Evolutionary conservation across 2,329 filamentous ascomycete genomes (phyloP), one percentile per base, ranked within the genome.

Genomic region (Penicillium sp.): DNA sequence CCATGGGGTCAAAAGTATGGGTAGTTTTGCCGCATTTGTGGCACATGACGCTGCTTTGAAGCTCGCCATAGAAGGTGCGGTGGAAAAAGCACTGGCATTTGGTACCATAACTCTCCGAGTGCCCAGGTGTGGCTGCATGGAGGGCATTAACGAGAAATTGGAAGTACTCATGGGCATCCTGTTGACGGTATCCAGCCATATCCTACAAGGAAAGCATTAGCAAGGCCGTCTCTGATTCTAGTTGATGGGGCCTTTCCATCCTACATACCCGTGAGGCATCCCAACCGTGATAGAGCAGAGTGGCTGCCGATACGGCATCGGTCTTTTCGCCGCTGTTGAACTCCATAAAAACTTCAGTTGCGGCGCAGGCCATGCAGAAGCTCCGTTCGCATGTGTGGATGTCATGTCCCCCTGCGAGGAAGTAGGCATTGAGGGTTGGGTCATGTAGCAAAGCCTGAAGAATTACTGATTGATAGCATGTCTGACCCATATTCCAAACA

Each of bases 401-500:
- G 67, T 89, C 88, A 74, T 99, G 93, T 0, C 93, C 92, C 72
- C 96, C 93, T 42, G 90, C 88, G 6, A 99, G 87, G 73, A 96
- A 98, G 75, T 91, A 98, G 66, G 93, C 93, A 58, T 91, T 88
- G 29, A 99, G 84, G 45, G 97, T 83, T 0, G 93, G 93, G 70
- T 98, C 97, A 78, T 97, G 93, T 54, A 98, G 85, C 66, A 99
- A 87, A 55, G 90, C 92, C 74, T 98, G 95, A 16, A 99, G 82
- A 48, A 98, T 92, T 29, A 97, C 93, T 67, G 95, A 96, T 83
- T 98, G 93, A 76, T 97, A 99, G 79, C 93, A 99, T 11, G 95
- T 98, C 57, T 96, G 92, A n/a, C 93, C 95, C 73, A 96, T 93
- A 70, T 98, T 99, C 76, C 96, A 97, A 59, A 99, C 89, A 31